Conservation (phyloP, 495 filamentous ascomycete species). For the Parathielavia appendiculata region DNA sequence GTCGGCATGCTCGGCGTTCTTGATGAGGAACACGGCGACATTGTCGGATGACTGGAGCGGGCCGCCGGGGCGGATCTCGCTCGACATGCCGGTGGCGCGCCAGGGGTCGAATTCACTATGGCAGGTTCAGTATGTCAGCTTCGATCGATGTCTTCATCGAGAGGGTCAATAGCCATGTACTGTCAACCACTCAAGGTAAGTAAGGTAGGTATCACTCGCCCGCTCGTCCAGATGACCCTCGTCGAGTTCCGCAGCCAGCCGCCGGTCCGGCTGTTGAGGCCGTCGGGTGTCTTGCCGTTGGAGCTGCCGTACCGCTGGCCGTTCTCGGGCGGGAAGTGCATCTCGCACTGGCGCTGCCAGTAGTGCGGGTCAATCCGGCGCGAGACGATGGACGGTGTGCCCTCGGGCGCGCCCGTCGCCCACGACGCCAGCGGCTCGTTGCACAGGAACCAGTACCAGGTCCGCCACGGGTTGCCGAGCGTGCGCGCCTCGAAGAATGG, state of each 20-base stretch:
- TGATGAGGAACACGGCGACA: conserved; percentile 51
- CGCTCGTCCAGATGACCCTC: conserved; percentile 57
- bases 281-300: conserved; percentile 45
- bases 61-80: conserved; percentile 51
- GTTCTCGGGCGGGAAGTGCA: conserved; percentile 53
- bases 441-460: conserved; percentile 62
- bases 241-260: conserved; percentile 53
- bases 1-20: conserved; percentile 50
- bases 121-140: not conserved
- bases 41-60: conserved; percentile 41
- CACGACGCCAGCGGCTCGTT: conserved; percentile 49
- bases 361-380: conserved; percentile 51
- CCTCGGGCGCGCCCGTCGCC: conserved; percentile 46
- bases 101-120: conserved; percentile 55
- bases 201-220: conserved; percentile 30
- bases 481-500: conserved; percentile 52
- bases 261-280: conserved; percentile 54
- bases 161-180: too few relatives aligned
- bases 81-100: conserved; percentile 49
- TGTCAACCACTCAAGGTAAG: not conserved
- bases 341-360: conserved; percentile 56
- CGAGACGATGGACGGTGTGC: conserved; percentile 45
- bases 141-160: too few relatives aligned
- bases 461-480: conserved; percentile 51
- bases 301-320: conserved; percentile 49